Percentiles rank a stretch among this genome's conserved stretches.
Evolutionary conservation across 352 stramenopile species (phyloP).

Genomic region (Pythium periplocum): DNA sequence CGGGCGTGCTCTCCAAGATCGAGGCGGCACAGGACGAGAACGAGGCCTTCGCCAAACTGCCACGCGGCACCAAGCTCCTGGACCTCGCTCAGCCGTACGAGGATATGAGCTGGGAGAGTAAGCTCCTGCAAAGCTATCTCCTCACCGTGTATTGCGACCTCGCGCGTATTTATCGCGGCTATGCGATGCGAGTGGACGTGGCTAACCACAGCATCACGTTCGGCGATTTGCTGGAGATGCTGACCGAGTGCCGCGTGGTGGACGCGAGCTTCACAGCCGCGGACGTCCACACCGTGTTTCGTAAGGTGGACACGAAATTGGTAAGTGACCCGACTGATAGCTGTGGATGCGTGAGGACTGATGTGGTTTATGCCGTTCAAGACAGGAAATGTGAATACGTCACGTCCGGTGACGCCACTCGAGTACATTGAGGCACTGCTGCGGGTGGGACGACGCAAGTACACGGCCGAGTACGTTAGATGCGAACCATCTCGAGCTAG

Average conservation of each 20-base stretch:
- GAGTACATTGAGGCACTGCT: conserved; percentile 71
- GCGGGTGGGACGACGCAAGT: conserved; percentile 55
- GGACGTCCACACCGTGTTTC: conserved; percentile 41
- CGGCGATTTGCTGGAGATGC: conserved; percentile 49
- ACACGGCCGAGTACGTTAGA: conserved; percentile 45
- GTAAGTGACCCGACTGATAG: conserved; percentile 10
- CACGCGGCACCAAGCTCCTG: conserved; percentile 29
- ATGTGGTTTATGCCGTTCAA: not conserved
- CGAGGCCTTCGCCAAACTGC: conserved; percentile 50
- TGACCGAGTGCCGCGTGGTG: conserved; percentile 63
- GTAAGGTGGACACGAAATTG: conserved; percentile 45
- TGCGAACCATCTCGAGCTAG: not conserved
- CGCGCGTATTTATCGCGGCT: conserved; percentile 67
- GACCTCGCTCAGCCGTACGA: conserved; percentile 57
- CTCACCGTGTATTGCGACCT: conserved; percentile 67
- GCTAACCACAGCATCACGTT: conserved; percentile 42
- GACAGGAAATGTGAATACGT: conserved; percentile 23
- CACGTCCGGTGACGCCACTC: conserved; percentile 39
- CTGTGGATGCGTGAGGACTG: no score
- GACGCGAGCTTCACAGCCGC: conserved; percentile 34
- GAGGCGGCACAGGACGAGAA: conserved; percentile 48
- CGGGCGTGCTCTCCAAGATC: conserved; percentile 49
- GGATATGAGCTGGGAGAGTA: conserved; percentile 62
- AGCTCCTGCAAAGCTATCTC: conserved; percentile 70
- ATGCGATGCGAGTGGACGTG: conserved; percentile 36